Evolutionary conservation across 169 alveolate genomes (phyloP).

Genomic region (Plasmodium coatneyi): DNA sequence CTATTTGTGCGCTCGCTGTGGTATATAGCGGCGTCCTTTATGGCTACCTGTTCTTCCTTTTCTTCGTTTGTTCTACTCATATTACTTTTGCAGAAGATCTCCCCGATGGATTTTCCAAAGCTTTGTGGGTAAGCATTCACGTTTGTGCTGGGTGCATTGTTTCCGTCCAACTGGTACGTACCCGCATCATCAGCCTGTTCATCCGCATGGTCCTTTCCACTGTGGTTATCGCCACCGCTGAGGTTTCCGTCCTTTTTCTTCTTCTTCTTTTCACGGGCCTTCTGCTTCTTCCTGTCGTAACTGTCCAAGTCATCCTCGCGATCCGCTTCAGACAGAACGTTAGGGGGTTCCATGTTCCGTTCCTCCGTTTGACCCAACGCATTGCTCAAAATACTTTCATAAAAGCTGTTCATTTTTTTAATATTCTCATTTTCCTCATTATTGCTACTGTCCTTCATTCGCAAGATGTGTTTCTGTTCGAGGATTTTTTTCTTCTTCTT

Average conservation of each 20-base stretch:
- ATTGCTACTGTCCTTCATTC: slow-evolving; percentile 15
- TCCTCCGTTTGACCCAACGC: neutral
- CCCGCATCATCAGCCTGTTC: neutral
- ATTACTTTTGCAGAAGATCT: slow-evolving; percentile 21
- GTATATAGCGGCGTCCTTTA: neutral
- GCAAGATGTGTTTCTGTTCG: neutral
- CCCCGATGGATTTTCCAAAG: slow-evolving; percentile 9
- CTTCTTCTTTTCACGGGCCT: neutral
- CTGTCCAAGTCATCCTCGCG: neutral
- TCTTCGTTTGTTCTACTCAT: slow-evolving; percentile 12
- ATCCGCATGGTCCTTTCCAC: neutral
- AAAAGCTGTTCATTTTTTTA: neutral
- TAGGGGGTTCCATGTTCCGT: neutral
- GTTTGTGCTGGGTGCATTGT: neutral
- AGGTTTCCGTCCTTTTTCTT: neutral
- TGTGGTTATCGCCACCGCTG: neutral
- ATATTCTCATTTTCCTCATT: neutral
- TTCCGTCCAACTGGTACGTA: neutral
- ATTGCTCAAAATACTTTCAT: neutral
- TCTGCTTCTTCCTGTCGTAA: neutral
- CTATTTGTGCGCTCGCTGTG: neutral
- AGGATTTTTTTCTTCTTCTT: neutral
- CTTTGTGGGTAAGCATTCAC: neutral
- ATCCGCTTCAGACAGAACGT: neutral
- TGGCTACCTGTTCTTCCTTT: neutral